Base-by-base conservation (phyloP, 2,329 filamentous ascomycete genomes). In the Aureobasidium sp. region DNA sequence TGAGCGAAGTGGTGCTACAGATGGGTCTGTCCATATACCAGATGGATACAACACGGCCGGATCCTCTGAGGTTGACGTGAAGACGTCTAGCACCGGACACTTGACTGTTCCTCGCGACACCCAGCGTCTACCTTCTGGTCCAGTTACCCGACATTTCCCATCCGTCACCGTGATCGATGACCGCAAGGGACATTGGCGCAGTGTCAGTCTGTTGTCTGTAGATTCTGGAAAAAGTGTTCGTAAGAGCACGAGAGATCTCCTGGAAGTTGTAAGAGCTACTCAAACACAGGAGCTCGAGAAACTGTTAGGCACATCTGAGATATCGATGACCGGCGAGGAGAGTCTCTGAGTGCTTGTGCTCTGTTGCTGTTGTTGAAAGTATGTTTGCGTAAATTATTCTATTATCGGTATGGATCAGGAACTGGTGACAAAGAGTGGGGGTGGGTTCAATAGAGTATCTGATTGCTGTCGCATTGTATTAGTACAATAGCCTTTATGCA, bases 101-200 rank as follows among this genome's bases (percentile, higher is more conserved):
- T 37, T 47, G 34, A 25, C 42, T 3, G 21, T 47, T 10, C 45
- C 61, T 11, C 5, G 45, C 7, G n/a, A 2, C 37, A 48, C 39
- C 16, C 11, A 25, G 21, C 30, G 34, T 27, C 11, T 25, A 7
- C 36, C 25, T 11, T 53, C 39, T 3, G 34, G 49, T 15, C 37
- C 61, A 39, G 30, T 59, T 7, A 63, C 67, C 25, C 63, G 67
- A 2, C 66, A 65, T 1, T 72, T 67, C 47, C 70, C 69, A 11
- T 72, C 69, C 13, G 70, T 69, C 9, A 72, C 69, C 1, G 69
- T 72, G 2, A 59, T 71, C 8, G 70, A 72, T 57, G 70, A 72
- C 54, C 64, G 69, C 11, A 69, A 69, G 47, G 69, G 70, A 9
- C 66, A 71, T 50, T 66, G 62, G 63, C 63, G 68, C 1, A 69